Conservation (phyloP, 352 stramenopile species). For the Phytophthora fragariaefolia region DNA sequence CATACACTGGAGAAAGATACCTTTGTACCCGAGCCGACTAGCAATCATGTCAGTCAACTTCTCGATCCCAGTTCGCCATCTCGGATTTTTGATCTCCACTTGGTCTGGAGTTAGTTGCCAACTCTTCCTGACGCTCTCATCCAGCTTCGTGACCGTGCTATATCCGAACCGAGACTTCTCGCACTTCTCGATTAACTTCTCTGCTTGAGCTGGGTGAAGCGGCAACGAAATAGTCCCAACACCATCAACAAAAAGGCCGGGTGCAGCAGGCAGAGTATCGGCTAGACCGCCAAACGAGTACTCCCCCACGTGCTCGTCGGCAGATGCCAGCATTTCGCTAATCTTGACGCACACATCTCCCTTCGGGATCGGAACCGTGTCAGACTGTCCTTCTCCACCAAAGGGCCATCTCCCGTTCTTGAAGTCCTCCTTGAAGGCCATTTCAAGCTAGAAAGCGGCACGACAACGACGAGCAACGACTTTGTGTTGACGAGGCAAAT, state of each 20-base stretch:
- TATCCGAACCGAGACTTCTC: conserved; percentile 28
- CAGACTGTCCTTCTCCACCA: not conserved
- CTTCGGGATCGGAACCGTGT: not conserved
- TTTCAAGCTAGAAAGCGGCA: too few species aligned
- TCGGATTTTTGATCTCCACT: not conserved
- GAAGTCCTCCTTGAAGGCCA: conserved; percentile 1
- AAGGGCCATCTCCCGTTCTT: not conserved
- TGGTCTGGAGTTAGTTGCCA: conserved; percentile 2
- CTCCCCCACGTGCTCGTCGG: not conserved
- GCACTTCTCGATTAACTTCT: conserved; percentile 2
- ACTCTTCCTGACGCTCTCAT: conserved; percentile 16
- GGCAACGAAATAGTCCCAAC: conserved; percentile 18
- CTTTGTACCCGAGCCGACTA: conserved; percentile 9
- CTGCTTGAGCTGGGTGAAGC: not conserved
- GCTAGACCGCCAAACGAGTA: conserved; percentile 13
- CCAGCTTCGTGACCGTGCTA: conserved; percentile 6
- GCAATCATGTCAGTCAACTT: conserved; percentile 12
- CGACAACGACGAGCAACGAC: too few species aligned
- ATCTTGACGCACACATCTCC: conserved; percentile 3
- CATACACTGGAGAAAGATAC: conserved; percentile 8
- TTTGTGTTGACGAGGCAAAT: too few species aligned
- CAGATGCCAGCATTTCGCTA: conserved; percentile 4
- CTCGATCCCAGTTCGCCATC: conserved; percentile 3
- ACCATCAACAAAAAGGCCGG: conserved; percentile 11
- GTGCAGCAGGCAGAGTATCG: not conserved